Evolutionary conservation across 345 rosid genomes (phyloP), one percentile per base, ranked within the genome.

Genomic region (Salix dunnii): DNA sequence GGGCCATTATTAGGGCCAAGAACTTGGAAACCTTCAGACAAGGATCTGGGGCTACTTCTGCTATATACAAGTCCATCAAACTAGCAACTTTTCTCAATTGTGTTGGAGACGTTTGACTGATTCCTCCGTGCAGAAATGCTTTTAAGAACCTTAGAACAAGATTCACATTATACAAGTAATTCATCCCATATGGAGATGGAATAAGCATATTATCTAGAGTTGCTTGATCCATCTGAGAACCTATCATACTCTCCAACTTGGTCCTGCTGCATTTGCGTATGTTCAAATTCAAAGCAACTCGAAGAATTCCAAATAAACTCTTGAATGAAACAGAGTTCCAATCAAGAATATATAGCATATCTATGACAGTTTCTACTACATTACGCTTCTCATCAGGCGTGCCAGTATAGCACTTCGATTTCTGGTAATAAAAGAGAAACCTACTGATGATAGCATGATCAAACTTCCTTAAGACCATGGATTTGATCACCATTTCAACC

Each of bases 11-110:
- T 17, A 96, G 83, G 71, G 93, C 86, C 23, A 90, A 71, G 80
- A 93, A 92, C 87, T 90, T 96, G 0, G 94, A 87, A 25, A 91
- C 77, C 79, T 85, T 93, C 70, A 93, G 74, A 74, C 83, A 88
- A 71, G 90, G 99, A 84, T 96, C 99, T 4, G 99, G 94, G 38
- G 99, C 96, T 77, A 96, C 98, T 84, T 96, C 98, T 46, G 90
- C 89, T 74, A 91, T 74, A 77, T 93, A 96, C 77, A 83, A 84
- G 82, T 96, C 99, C 81, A 93, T 81, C 88, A 96, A 88, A 70
- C 84, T 65, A 20, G 89, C 82, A 28, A 91, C 97, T 83, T 91
- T 96, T 82, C 78, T 86, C 83, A 88, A 23, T 23, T 68, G 82
- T 73, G 51, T 28, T 20, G 76, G 53, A 61, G 83, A 82, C 25